These are phyloP conservation scores for Grosmannia huntii DNA, from an alignment of 2,329 filamentous ascomycete genomes.

Conservation along the genomic window DNA sequence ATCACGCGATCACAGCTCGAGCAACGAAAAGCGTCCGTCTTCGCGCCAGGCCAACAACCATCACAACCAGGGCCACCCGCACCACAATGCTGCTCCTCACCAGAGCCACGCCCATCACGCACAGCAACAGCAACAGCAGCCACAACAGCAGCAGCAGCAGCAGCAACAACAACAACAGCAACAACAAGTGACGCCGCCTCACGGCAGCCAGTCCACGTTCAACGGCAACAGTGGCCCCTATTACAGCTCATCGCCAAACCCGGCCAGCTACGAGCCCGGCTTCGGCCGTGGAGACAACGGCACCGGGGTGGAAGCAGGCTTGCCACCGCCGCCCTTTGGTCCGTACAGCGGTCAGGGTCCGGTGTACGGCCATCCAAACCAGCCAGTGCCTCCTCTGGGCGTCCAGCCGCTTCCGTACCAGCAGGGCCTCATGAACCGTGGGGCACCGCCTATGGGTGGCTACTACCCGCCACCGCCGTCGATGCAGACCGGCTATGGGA, in stretches of 20 bases:
- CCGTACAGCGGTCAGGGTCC: conserved; percentile 3
- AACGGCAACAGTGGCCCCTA: conserved; percentile 29
- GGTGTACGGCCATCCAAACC: conserved; percentile 7
- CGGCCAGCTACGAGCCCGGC: conserved; percentile 36
- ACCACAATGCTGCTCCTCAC: conserved; percentile 11
- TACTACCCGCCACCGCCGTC: conserved; percentile 34
- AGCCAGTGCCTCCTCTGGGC: conserved; percentile 24
- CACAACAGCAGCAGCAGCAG: conserved; percentile 20
- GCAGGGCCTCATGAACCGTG: conserved; percentile 42
- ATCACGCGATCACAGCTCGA: conserved; percentile 32
- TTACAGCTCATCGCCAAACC: conserved; percentile 34
- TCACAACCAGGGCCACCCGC: conserved; percentile 18
- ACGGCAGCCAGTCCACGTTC: conserved; percentile 6
- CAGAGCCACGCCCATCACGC: conserved; percentile 21
- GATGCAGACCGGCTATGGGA: conserved; percentile 43
- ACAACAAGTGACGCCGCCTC: conserved; percentile 8
- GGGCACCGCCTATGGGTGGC: conserved; percentile 41
- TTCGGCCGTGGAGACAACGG: conserved; percentile 39
- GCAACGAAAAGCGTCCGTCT: conserved; percentile 38
- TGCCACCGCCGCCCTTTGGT: conserved; percentile 6
- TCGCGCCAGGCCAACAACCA: conserved; percentile 40
- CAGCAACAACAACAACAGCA: conserved; percentile 5
- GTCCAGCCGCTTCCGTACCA: conserved; percentile 37
- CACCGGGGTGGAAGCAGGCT: conserved; percentile 21
- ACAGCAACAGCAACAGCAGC: conserved; percentile 14